These are phyloP conservation scores for Dittrichia graveolens DNA, from an alignment of 129 eudicot species.

Conservation along the genomic window DNA sequence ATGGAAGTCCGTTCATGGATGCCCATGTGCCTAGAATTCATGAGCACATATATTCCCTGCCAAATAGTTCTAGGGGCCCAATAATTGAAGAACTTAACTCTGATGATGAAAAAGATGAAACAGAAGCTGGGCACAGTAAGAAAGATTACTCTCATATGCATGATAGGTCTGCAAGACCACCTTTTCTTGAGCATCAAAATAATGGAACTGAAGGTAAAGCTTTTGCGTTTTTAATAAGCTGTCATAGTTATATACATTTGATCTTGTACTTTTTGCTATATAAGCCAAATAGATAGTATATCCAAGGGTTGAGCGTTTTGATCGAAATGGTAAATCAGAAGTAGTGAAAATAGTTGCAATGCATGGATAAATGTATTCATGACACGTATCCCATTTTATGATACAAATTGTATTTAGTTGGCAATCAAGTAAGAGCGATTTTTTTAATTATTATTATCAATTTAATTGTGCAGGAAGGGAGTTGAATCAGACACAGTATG, in stretches of 20 bases:
- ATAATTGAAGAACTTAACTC: constrained; percentile 74
- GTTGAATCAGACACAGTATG: constrained; percentile 41
- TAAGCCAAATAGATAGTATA: background rate
- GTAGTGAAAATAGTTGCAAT: background rate
- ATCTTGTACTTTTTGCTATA: background rate
- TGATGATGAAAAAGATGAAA: constrained; percentile 60
- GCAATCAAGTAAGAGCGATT: no score
- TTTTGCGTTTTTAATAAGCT: background rate
- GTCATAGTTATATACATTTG: background rate
- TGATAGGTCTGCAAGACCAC: constrained; percentile 49
- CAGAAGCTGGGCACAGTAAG: constrained; percentile 33
- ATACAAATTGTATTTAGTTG: background rate
- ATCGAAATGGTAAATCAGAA: background rate
- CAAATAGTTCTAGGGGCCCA: constrained; percentile 59
- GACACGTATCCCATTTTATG: background rate
- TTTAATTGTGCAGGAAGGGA: constrained; percentile 44
- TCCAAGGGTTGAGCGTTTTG: background rate
- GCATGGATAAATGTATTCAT: constrained; percentile 6
- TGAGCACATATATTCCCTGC: constrained; percentile 39
- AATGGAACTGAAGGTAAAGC: constrained; percentile 49
- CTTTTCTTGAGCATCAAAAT: constrained; percentile 52
- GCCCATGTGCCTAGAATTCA: constrained; percentile 39
- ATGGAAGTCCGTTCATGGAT: constrained; percentile 49
- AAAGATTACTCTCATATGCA: constrained; percentile 50
- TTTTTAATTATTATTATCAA: background rate